Conservation (phyloP, 169 alveolate genomes). For the Blepharisma undulans region DNA sequence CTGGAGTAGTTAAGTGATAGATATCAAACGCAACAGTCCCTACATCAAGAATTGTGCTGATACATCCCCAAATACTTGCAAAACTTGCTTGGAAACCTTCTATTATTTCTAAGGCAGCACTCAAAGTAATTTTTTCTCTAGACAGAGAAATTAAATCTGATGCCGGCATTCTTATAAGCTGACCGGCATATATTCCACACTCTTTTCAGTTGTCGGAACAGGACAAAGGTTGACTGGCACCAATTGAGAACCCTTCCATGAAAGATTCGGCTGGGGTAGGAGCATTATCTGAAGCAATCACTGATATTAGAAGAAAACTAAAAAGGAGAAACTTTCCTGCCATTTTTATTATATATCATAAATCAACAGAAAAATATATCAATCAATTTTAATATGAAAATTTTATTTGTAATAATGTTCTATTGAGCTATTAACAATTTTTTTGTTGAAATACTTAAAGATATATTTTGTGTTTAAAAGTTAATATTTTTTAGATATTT, state of each 20-base stretch:
- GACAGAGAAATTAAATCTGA: not conserved
- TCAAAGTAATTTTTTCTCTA: not conserved
- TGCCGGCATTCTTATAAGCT: not conserved
- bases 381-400: not conserved
- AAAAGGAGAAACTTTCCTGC: not conserved
- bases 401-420: too few relatives aligned
- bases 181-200: not conserved
- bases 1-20: not conserved
- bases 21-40: not conserved
- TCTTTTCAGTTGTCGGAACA: not conserved
- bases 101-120: not conserved
- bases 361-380: too few relatives aligned
- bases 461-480: too few relatives aligned
- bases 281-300: not conserved
- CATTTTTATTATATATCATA: not conserved
- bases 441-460: too few relatives aligned
- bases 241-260: not conserved
- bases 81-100: not conserved
- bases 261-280: not conserved
- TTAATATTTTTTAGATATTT: too few relatives aligned
- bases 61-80: not conserved
- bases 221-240: not conserved
- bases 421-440: too few relatives aligned
- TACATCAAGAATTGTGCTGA: not conserved
- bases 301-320: not conserved